A percentile compares a stretch with the other conserved stretches of the same genome.
phyloP scores from a whole-genome alignment of 2,329 filamentous ascomycete species.

The Aspergillus arachidicola region DNA sequence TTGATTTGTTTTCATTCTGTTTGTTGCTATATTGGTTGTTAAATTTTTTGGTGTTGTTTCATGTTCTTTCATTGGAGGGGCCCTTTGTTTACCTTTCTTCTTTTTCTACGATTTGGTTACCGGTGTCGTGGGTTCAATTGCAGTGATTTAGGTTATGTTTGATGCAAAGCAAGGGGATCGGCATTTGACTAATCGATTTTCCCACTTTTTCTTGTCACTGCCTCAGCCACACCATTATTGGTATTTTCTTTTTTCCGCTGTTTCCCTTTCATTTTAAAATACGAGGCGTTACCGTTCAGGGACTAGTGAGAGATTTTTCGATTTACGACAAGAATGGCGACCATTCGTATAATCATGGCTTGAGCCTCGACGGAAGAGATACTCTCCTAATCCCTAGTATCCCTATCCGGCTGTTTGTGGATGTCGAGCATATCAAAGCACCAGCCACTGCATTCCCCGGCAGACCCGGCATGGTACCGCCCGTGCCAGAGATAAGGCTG shows the following conservation, averaged over 20 bases:
- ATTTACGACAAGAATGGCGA: background rate
- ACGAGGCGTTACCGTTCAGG: background rate
- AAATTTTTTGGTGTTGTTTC: background rate
- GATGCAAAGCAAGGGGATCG: conserved; percentile 7
- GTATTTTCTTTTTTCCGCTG: background rate
- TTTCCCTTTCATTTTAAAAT: conserved; percentile 1
- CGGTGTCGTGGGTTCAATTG: background rate
- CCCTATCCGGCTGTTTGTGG: background rate
- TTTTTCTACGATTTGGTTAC: background rate
- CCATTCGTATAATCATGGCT: background rate
- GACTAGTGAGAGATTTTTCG: background rate
- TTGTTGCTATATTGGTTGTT: background rate
- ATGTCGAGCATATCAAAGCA: background rate
- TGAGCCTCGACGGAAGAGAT: background rate
- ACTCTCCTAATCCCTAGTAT: background rate
- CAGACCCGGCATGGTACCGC: background rate
- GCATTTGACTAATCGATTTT: conserved; percentile 10
- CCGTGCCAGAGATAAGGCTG: background rate
- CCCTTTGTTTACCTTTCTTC: background rate
- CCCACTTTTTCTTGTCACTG: conserved; percentile 1
- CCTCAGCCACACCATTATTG: conserved; percentile 11
- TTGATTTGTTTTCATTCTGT: background rate
- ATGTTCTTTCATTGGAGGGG: background rate
- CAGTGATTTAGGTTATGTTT: background rate
- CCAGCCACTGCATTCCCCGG: conserved; percentile 1